A percentile compares a stretch with the other conserved stretches of the same genome.
Conservation (phyloP, 2,329 filamentous ascomycete genomes). For the Pestalotiopsis sp. region DNA sequence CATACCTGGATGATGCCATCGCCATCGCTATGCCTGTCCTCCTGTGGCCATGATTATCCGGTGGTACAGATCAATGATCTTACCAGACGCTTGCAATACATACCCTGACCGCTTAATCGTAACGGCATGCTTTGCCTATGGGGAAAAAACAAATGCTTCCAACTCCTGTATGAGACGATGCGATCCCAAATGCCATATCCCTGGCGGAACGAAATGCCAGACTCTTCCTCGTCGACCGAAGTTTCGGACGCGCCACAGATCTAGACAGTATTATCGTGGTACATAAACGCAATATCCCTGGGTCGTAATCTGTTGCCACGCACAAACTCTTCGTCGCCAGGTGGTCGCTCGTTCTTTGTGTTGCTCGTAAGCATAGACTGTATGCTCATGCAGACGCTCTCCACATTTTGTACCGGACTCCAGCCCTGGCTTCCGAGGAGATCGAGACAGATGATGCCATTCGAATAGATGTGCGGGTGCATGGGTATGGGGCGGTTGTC, state of each 20-base stretch:
- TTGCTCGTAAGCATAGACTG: slow-evolving; percentile 99
- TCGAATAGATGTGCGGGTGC: slow-evolving; percentile 97
- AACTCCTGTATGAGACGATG: slow-evolving; percentile 6
- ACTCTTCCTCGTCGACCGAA: slow-evolving; percentile 16
- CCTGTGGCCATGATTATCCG: too few relatives aligned
- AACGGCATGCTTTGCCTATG: background rate
- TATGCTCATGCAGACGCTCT: slow-evolving; percentile 94
- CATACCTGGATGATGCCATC: too few relatives aligned
- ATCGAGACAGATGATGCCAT: slow-evolving; percentile 97
- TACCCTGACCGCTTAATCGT: background rate
- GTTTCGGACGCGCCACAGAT: slow-evolving; percentile 2
- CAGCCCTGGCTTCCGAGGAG: slow-evolving; percentile 86
- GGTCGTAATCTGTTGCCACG: slow-evolving; percentile 77
- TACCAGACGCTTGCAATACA: background rate
- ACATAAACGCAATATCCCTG: slow-evolving; percentile 89
- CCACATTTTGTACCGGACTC: slow-evolving; percentile 96
- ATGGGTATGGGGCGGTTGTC: slow-evolving; percentile 76
- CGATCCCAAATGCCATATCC: slow-evolving; percentile 5
- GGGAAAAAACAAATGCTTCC: slow-evolving; percentile 2
- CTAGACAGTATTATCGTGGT: slow-evolving; percentile 84
- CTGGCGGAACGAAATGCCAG: slow-evolving; percentile 18
- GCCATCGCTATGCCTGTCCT: too few relatives aligned
- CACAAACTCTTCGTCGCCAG: slow-evolving; percentile 89
- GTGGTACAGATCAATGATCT: too few relatives aligned
- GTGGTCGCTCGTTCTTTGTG: slow-evolving; percentile 84